A percentile compares a stretch with the other conserved stretches of the same genome.
Evolutionary conservation across 176 grass and related monocot genomes (phyloP).

Genomic region (Oryza punctata): DNA sequence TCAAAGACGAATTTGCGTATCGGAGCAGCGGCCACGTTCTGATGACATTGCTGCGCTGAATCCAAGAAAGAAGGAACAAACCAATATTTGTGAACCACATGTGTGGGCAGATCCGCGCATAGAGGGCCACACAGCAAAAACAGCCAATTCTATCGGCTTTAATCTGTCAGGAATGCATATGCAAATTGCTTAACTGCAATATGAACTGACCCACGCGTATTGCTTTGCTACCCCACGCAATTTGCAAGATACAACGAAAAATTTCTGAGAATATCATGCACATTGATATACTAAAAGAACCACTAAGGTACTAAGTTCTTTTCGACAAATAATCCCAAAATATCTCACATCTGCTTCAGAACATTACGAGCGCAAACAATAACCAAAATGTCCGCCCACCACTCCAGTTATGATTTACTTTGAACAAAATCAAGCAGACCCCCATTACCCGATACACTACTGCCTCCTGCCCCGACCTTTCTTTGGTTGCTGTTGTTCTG

Average conservation of each 20-base stretch:
- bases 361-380: neutral
- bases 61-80: constrained; percentile 29
- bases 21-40: constrained; percentile 1
- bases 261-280: neutral
- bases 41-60: neutral
- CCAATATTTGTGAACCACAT: neutral
- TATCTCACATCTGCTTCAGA: constrained; percentile 25
- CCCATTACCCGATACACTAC: constrained; percentile 33
- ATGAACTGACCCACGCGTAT: neutral
- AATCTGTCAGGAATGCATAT: neutral
- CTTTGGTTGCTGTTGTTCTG: constrained; percentile 76
- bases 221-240: neutral
- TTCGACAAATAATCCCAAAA: constrained; percentile 24
- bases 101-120: constrained; percentile 7
- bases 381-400: constrained; percentile 33
- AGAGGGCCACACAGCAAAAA: constrained; percentile 7
- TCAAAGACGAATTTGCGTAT: neutral
- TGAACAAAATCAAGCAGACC: neutral
- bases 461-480: constrained; percentile 94
- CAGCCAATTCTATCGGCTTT: constrained; percentile 7
- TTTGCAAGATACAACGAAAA: neutral
- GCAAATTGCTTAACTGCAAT: neutral
- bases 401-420: neutral
- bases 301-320: neutral
- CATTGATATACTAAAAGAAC: neutral